Base-by-base conservation (phyloP, 31 red algal genomes). In the Bonnemaisonia californica region DNA sequence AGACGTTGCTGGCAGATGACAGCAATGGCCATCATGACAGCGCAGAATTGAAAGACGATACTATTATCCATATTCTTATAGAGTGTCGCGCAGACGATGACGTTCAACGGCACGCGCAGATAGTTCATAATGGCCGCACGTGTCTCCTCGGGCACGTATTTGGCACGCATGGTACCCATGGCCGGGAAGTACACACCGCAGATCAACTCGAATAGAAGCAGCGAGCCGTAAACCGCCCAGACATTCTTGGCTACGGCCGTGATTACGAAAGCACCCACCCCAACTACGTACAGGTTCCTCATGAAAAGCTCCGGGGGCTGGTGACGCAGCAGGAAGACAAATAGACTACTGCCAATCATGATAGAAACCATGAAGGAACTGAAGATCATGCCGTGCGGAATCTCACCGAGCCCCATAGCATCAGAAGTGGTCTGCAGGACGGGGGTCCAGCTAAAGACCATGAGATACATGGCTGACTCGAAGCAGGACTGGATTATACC, bases 371-470 rank as follows among this genome's bases (percentile, higher is more conserved):
- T 98, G 68, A 98, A 98, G 1, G 92, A 83, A 55, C 83, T 89
- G 73, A 98, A 98, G 33, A 98, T 94, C 82, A 95, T 90, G 31
- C 96, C 96, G 55, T 95, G 92, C 29, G 96, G 96, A 73, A 98
- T 92, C 47, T 97, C 78, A 30, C 76, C 84, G 4, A 75, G 69
- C 9, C 68, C 40, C 65, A 69, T 66, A 24, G 40, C 29, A 56
- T 90, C 69, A 11, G 81, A 87, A 7, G 79, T 72, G 3, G 77
- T 58, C 77, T 95, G 92, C 32, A 98, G 62, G 21, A 88, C 92
- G 3, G 96, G 96, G 55, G 96, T 98, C 96, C 96, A 98, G 37
- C 82, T 77, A 70, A 98, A 98, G 1, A 98, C 96, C 83, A 98
- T 92, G 5, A 88, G 69, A 59, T 95, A 98, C 96, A 98, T 95